Evolutionary conservation across 2,329 filamentous ascomycete genomes (phyloP).

Genomic region (Ceratocystis ficicola): DNA sequence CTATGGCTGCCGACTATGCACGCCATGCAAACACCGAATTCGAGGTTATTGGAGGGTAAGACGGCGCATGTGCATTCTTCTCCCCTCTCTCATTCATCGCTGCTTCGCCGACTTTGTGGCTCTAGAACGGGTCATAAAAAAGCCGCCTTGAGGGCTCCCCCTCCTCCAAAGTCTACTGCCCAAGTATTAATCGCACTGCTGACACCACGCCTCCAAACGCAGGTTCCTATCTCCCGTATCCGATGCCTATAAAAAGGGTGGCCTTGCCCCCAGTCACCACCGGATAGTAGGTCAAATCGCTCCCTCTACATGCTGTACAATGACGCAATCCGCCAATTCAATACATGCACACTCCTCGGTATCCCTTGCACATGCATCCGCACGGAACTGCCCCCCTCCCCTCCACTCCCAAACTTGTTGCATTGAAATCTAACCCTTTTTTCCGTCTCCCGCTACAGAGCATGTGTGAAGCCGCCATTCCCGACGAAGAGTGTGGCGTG

Average conservation of each 20-base stretch:
- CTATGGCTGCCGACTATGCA: slow-evolving; percentile 71
- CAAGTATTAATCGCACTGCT: neutral
- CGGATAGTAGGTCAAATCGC: slow-evolving; percentile 26
- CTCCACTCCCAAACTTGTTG: neutral
- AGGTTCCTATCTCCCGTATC: slow-evolving; percentile 28
- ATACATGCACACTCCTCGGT: neutral
- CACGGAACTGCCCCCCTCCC: neutral
- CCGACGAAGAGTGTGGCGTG: slow-evolving; percentile 58
- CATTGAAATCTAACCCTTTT: slow-evolving; percentile 3
- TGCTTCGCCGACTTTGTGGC: no score
- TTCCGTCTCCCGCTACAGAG: slow-evolving; percentile 27
- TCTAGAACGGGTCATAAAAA: no score
- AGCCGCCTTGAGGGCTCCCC: neutral
- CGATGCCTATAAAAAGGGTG: slow-evolving; percentile 31
- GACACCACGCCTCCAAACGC: slow-evolving; percentile 28
- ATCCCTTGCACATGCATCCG: slow-evolving; percentile 10
- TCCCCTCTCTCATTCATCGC: no score
- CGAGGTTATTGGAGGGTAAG: slow-evolving; percentile 74
- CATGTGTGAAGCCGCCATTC: slow-evolving; percentile 77
- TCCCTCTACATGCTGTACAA: slow-evolving; percentile 6
- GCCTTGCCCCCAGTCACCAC: slow-evolving; percentile 31
- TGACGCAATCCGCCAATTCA: slow-evolving; percentile 10
- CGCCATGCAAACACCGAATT: slow-evolving; percentile 44
- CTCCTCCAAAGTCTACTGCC: neutral
- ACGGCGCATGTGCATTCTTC: neutral